Conservation (phyloP, 257 asterid genomes). For the Scutellaria minor region DNA sequence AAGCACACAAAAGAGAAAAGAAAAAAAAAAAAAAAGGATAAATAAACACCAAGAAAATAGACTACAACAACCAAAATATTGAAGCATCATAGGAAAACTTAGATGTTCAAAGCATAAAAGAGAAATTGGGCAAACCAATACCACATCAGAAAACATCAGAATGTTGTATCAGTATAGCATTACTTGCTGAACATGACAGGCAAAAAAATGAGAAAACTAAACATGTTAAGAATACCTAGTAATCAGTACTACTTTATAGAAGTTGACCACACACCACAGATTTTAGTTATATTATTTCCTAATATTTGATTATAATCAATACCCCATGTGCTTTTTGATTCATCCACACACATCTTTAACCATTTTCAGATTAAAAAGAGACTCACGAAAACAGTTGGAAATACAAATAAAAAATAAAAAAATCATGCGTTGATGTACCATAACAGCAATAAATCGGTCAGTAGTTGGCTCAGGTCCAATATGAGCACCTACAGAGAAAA, state of each 20-base stretch:
- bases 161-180: conserved; percentile 5
- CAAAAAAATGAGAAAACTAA: not conserved
- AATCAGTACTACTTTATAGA: not conserved
- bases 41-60: not conserved
- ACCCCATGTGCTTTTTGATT: not conserved
- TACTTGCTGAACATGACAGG: conserved; percentile 10
- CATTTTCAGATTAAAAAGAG: conserved; percentile 23
- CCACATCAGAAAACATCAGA: not conserved
- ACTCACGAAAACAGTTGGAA: not conserved
- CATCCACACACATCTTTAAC: not conserved
- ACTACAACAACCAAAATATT: conserved; percentile 2
- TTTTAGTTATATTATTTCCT: conserved; percentile 1
- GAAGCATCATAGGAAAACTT: conserved; percentile 13
- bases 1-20: not conserved
- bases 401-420: not conserved
- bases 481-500: conserved; percentile 75
- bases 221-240: not conserved
- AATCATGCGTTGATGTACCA: conserved; percentile 51
- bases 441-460: conserved; percentile 88
- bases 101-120: not conserved
- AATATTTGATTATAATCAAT: not conserved
- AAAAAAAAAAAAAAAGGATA: not conserved
- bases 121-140: conserved; percentile 7
- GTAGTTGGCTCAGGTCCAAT: conserved; percentile 99
- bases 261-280: not conserved